Evolutionary conservation across 768 basidiomycete genomes (phyloP).

Genomic region (Cantharellus anzutake): DNA sequence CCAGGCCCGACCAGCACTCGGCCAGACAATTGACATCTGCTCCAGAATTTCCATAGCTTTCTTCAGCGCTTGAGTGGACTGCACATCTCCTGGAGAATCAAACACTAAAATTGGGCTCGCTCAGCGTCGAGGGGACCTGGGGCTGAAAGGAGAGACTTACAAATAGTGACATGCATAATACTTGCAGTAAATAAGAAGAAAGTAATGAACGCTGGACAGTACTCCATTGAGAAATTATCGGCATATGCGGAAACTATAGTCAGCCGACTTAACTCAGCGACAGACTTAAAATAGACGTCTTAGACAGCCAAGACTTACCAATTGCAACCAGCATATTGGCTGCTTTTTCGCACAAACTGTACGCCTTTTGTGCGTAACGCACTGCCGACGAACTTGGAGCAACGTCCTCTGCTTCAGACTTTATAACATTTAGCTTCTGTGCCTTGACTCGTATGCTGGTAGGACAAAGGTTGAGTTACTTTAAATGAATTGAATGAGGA

Average conservation of each 20-base stretch:
- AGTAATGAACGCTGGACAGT: slow-evolving; percentile 14
- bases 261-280: not conserved
- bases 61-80: slow-evolving; percentile 6
- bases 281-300: slow-evolving; percentile 6
- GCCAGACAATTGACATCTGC: slow-evolving; percentile 10
- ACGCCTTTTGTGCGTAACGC: slow-evolving; percentile 4
- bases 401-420: slow-evolving; percentile 6
- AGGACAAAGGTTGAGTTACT: not conserved
- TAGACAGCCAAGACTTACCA: slow-evolving; percentile 1
- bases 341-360: slow-evolving; percentile 14
- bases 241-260: slow-evolving; percentile 10
- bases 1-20: slow-evolving; percentile 11
- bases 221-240: slow-evolving; percentile 13
- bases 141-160: slow-evolving; percentile 3
- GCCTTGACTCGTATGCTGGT: slow-evolving; percentile 8
- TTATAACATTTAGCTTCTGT: not conserved
- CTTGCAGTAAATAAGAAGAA: slow-evolving; percentile 17
- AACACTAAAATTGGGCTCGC: slow-evolving; percentile 10
- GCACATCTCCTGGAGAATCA: slow-evolving; percentile 19
- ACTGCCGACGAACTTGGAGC: slow-evolving; percentile 7
- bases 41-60: slow-evolving; percentile 8
- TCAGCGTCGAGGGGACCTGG: no score
- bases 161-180: slow-evolving; percentile 12
- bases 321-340: slow-evolving; percentile 13
- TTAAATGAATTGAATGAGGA: not conserved